phyloP scores from a whole-genome alignment of 1,284 basidiomycete genomes.

The Ceratobasidium sp. region DNA sequence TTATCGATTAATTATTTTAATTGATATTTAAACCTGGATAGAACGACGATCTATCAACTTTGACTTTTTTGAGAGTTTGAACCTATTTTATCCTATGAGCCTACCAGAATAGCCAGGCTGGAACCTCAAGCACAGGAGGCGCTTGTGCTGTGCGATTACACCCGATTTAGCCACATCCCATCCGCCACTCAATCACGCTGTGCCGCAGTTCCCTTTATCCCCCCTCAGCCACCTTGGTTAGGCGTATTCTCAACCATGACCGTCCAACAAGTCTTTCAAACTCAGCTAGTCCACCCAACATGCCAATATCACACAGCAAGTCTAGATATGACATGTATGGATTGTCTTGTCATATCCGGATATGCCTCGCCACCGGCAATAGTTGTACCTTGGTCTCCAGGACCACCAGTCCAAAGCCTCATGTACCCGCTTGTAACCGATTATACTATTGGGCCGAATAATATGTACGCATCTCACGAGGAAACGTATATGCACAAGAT shows the following conservation, averaged over 20 bases:
- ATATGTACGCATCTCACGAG: conserved; percentile 35
- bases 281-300: background rate
- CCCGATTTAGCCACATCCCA: conserved; percentile 9
- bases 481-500: conserved; percentile 44
- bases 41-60: too few species aligned
- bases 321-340: conserved; percentile 32
- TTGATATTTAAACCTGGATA: background rate
- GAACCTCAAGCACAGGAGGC: background rate
- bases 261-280: background rate
- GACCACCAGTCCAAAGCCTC: background rate
- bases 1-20: conserved; percentile 12
- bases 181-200: conserved; percentile 15
- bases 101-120: too few species aligned
- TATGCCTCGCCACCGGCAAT: conserved; percentile 15
- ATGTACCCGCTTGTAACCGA: background rate
- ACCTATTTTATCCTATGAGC: too few species aligned
- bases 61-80: too few species aligned
- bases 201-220: background rate
- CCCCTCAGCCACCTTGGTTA: background rate
- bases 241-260: background rate
- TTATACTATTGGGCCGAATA: conserved; percentile 18
- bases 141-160: conserved; percentile 8
- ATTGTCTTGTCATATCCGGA: conserved; percentile 38
- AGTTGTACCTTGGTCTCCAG: background rate
- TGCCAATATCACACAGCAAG: conserved; percentile 29